A percentile compares a stretch with the other conserved stretches of the same genome.
phyloP scores from a whole-genome alignment of 2,329 filamentous ascomycete species.

The Penicillium sp. region DNA sequence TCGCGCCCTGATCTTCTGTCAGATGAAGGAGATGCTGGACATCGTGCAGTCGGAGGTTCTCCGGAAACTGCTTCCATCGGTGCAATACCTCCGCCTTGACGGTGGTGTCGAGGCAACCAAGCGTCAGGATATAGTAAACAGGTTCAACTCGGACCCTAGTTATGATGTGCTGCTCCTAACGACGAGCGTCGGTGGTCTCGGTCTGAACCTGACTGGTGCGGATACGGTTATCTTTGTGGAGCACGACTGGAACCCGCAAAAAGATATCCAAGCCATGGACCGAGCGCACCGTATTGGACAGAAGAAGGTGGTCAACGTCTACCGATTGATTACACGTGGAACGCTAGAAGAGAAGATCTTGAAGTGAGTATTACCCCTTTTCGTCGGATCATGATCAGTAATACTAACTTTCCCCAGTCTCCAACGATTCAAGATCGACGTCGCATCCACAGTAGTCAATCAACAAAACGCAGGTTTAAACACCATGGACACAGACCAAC shows the following conservation, averaged over 20 bases:
- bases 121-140: slow-evolving; percentile 97
- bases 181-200: slow-evolving; percentile 91
- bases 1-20: slow-evolving; percentile 94
- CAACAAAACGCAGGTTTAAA: slow-evolving; percentile 94
- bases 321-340: slow-evolving; percentile 92
- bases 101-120: slow-evolving; percentile 90
- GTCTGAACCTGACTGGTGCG: slow-evolving; percentile 92
- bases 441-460: slow-evolving; percentile 96
- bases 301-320: slow-evolving; percentile 99
- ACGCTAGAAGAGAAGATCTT: slow-evolving; percentile 99
- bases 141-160: slow-evolving; percentile 96
- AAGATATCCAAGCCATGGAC: slow-evolving; percentile 98
- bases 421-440: slow-evolving; percentile 99
- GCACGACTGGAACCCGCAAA: slow-evolving; percentile 99
- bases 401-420: slow-evolving; percentile 61
- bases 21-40: slow-evolving; percentile 99
- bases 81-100: slow-evolving; percentile 92
- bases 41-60: slow-evolving; percentile 97
- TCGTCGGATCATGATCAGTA: slow-evolving; percentile 1
- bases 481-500: slow-evolving; percentile 98
- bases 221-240: slow-evolving; percentile 99
- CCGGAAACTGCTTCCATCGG: slow-evolving; percentile 85
- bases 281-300: slow-evolving; percentile 97
- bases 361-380: slow-evolving; percentile 56
- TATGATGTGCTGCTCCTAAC: slow-evolving; percentile 94